Evolutionary conservation across 2,329 filamentous ascomycete species (phyloP).

Genomic region (Elsinoe fawcettii): DNA sequence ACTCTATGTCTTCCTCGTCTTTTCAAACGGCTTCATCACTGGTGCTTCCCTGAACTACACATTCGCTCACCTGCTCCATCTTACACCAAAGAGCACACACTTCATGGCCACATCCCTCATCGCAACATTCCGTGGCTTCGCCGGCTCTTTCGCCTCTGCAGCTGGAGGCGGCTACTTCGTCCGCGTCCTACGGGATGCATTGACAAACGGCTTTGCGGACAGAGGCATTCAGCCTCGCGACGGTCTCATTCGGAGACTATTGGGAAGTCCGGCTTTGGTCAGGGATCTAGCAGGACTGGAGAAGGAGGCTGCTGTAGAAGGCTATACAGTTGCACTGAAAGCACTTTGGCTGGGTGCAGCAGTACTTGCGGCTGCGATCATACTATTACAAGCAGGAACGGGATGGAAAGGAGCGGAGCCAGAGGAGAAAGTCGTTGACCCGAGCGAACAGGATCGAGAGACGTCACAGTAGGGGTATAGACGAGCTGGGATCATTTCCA

Average conservation of each 20-base stretch:
- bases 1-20: conserved; percentile 53
- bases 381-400: conserved; percentile 49
- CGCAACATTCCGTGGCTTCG: conserved; percentile 73
- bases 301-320: conserved; percentile 43
- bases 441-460: background rate
- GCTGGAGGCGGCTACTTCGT: conserved; percentile 71
- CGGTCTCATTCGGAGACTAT: conserved; percentile 45
- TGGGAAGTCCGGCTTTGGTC: conserved; percentile 54
- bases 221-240: conserved; percentile 33
- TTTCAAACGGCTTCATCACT: conserved; percentile 63
- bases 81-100: conserved; percentile 58
- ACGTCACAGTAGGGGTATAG: background rate
- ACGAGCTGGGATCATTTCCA: background rate
- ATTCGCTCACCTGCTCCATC: conserved; percentile 68
- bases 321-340: conserved; percentile 48
- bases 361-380: conserved; percentile 42
- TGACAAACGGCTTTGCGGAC: conserved; percentile 52
- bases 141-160: conserved; percentile 70
- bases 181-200: conserved; percentile 48
- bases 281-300: conserved; percentile 42
- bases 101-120: conserved; percentile 69
- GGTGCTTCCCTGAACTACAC: conserved; percentile 73
- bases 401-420: conserved; percentile 43
- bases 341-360: conserved; percentile 47
- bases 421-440: conserved; percentile 15